These are phyloP conservation scores for Pholiota microspora DNA, from an alignment of 768 basidiomycete genomes.

Conservation along the genomic window DNA sequence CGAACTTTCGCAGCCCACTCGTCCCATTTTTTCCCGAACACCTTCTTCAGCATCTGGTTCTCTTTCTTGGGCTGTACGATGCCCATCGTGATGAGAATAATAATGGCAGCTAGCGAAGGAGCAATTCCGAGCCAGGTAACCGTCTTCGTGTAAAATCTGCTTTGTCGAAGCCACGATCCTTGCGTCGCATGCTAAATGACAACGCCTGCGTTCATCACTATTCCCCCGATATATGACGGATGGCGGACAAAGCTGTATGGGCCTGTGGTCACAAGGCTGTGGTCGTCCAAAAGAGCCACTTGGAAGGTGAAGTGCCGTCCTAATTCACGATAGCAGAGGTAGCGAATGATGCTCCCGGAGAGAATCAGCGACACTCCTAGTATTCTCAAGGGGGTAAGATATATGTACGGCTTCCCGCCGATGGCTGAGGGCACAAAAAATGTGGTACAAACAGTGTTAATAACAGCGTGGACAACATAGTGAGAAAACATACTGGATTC, in stretches of 20 bases:
- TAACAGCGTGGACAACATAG: too few relatives aligned
- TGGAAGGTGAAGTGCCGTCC: constrained; percentile 3
- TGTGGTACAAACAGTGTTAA: not conserved
- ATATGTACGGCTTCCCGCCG: not conserved
- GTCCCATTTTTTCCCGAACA: constrained; percentile 11
- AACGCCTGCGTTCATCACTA: constrained; percentile 28
- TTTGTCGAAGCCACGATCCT: constrained; percentile 5
- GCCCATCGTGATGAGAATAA: not conserved
- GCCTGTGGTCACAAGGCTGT: constrained; percentile 40
- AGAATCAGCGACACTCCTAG: not conserved
- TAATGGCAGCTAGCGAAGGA: not conserved
- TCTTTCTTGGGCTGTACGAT: not conserved
- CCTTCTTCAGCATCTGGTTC: constrained; percentile 1
- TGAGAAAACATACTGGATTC: too few relatives aligned
- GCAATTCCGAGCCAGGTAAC: not conserved
- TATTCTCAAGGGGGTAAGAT: not conserved
- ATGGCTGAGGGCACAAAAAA: not conserved
- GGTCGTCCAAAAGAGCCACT: constrained; percentile 29
- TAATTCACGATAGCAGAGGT: constrained; percentile 19
- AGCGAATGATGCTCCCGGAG: constrained; percentile 22
- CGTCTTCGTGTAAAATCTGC: not conserved
- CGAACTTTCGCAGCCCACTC: constrained; percentile 6
- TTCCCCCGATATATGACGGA: constrained; percentile 40
- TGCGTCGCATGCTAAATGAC: constrained; percentile 24
- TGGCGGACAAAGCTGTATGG: constrained; percentile 45